Evolutionary conservation across 805 yeast species (phyloP).

Genomic region (Sugiyamaella smithiae): DNA sequence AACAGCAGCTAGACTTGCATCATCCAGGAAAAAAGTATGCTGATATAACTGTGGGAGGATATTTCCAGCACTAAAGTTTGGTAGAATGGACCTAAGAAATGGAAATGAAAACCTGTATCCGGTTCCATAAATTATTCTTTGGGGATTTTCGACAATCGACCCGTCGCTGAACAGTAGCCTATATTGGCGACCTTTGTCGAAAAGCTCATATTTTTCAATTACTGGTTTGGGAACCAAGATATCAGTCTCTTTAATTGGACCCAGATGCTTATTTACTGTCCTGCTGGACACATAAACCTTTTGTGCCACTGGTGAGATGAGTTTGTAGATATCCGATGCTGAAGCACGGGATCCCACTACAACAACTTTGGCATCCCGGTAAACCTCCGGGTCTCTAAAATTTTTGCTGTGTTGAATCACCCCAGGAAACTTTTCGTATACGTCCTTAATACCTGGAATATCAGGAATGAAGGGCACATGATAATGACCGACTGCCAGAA

Average conservation of each 20-base stretch:
- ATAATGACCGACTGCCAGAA: constrained; percentile 62
- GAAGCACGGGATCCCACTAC: constrained; percentile 74
- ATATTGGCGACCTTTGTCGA: not conserved
- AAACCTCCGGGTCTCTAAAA: constrained; percentile 50
- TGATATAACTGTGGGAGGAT: constrained; percentile 12
- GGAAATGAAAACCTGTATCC: constrained; percentile 15
- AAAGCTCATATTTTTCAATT: constrained; percentile 8
- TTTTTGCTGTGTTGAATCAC: constrained; percentile 56
- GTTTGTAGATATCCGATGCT: constrained; percentile 57
- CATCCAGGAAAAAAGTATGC: constrained; percentile 11
- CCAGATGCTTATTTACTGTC: not conserved
- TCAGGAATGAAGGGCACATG: constrained; percentile 60
- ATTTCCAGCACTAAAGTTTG: constrained; percentile 7
- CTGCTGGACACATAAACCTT: constrained; percentile 2
- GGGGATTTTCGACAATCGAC: constrained; percentile 8
- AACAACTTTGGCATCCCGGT: constrained; percentile 46
- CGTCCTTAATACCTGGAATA: constrained; percentile 51
- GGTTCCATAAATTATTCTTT: constrained; percentile 13
- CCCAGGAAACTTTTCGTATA: constrained; percentile 43
- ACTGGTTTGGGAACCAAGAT: constrained; percentile 4
- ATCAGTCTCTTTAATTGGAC: not conserved
- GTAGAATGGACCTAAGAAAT: constrained; percentile 6
- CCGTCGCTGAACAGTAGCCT: constrained; percentile 7
- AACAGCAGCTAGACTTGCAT: constrained; percentile 12
- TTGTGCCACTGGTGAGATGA: constrained; percentile 6